phyloP scores from a whole-genome alignment of 2,329 filamentous ascomycete genomes.

The Alternaria longipes region DNA sequence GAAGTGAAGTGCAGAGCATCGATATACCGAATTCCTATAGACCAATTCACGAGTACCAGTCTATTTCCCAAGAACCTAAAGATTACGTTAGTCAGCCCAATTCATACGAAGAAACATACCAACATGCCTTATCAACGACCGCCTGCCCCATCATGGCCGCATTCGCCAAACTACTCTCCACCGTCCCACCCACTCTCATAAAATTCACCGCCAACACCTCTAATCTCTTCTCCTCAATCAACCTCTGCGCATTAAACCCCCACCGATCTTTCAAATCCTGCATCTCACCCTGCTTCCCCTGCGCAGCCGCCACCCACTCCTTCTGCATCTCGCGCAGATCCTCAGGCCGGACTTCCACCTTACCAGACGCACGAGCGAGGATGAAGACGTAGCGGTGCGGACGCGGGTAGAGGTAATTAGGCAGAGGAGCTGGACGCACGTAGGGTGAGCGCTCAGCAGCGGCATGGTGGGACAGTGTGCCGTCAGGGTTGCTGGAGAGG shows the following conservation, averaged over 20 bases:
- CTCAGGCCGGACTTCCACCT: conserved; percentile 22
- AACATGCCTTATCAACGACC: conserved; percentile 25
- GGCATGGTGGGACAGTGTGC: conserved; percentile 13
- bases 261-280: conserved; percentile 38
- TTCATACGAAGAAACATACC: not conserved
- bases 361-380: conserved; percentile 17
- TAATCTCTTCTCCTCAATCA: conserved; percentile 32
- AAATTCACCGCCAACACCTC: conserved; percentile 29
- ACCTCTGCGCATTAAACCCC: conserved; percentile 29
- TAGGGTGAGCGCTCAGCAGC: conserved; percentile 27
- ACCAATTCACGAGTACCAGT: no score
- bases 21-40: no score
- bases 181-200: conserved; percentile 29
- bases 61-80: conserved; percentile 48
- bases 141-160: conserved; percentile 27
- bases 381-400: conserved; percentile 36
- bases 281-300: conserved; percentile 26
- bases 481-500: conserved; percentile 18
- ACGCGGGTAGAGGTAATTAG: conserved; percentile 20
- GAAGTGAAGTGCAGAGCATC: no score
- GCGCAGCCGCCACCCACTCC: conserved; percentile 23
- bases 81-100: conserved; percentile 26
- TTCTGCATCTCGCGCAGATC: conserved; percentile 31
- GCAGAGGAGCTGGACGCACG: conserved; percentile 31
- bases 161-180: conserved; percentile 27